A percentile compares a stretch with the other conserved stretches of the same genome.
These are phyloP conservation scores for Linum usitatissimum DNA, from an alignment of 345 rosid genomes.

Conservation along the genomic window DNA sequence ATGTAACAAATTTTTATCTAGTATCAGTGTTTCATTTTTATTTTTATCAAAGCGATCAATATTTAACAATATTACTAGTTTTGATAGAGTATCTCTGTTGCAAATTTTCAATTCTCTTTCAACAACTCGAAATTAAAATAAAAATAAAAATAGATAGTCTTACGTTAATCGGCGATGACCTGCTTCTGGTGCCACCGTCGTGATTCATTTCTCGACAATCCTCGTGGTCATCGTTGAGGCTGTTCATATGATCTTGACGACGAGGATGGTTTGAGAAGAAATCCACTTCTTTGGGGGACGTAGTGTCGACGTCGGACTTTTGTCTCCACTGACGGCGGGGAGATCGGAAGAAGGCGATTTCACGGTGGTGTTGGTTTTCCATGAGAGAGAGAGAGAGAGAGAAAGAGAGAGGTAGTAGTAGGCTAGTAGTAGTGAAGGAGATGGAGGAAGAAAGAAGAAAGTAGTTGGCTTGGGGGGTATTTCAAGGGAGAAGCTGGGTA, in stretches of 20 bases:
- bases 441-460: constrained; percentile 14
- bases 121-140: neutral
- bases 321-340: constrained; percentile 25
- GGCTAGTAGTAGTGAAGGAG: constrained; percentile 21
- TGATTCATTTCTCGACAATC: constrained; percentile 26
- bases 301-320: constrained; percentile 22
- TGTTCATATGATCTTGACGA: neutral
- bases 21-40: too few relatives aligned
- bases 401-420: neutral
- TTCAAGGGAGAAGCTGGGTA: neutral
- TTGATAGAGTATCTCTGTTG: too few relatives aligned
- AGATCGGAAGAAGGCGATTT: constrained; percentile 37
- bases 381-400: constrained; percentile 25
- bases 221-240: neutral
- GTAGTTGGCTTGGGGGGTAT: neutral
- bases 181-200: neutral
- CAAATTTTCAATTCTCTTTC: too few relatives aligned
- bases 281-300: constrained; percentile 53
- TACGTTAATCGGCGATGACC: constrained; percentile 42
- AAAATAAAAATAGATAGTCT: constrained; percentile 18
- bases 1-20: neutral
- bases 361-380: constrained; percentile 47
- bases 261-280: constrained; percentile 56
- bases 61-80: too few relatives aligned
- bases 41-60: too few relatives aligned